A percentile compares a stretch with the other conserved stretches of the same genome.
Evolutionary conservation across 139 green algal genomes (phyloP).

Genomic region (Micractinium conductrix): DNA sequence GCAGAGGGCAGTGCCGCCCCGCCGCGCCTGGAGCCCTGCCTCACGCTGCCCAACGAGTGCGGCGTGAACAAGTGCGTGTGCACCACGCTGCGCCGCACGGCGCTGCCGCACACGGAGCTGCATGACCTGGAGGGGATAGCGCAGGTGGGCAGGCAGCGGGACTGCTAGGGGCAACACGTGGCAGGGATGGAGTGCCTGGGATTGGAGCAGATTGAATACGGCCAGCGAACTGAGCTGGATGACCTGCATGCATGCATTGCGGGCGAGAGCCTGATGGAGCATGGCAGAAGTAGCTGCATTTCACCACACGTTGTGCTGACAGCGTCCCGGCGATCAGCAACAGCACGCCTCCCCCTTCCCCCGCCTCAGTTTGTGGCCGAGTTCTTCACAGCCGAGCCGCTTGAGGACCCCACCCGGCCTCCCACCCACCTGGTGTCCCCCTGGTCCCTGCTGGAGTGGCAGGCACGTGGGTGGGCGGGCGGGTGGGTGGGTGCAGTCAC

Average conservation of each 20-base stretch:
- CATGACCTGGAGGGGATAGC: constrained; percentile 72
- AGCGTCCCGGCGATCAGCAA: no score
- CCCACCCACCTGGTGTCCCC: constrained; percentile 77
- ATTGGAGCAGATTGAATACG: no score
- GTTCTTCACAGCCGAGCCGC: constrained; percentile 81
- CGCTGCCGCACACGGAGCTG: constrained; percentile 67
- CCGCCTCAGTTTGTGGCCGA: constrained; percentile 73
- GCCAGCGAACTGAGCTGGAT: no score
- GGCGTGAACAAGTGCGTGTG: constrained; percentile 85
- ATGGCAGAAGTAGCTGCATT: not conserved
- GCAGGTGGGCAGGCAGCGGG: not conserved
- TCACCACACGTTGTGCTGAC: not conserved
- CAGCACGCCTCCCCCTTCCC: not conserved
- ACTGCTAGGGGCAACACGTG: no score
- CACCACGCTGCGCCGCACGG: constrained; percentile 73
- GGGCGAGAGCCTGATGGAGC: no score
- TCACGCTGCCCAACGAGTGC: constrained; percentile 77
- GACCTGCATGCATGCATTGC: no score
- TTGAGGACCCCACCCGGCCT: constrained; percentile 77
- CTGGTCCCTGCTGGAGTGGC: constrained; percentile 72
- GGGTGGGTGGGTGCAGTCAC: not conserved
- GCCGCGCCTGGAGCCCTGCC: not conserved
- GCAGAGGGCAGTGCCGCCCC: not conserved
- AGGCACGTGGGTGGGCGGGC: constrained; percentile 18
- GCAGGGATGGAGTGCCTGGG: no score